These are phyloP conservation scores for Colletotrichum somersetense DNA, from an alignment of 2,329 filamentous ascomycete genomes.

Conservation along the genomic window DNA sequence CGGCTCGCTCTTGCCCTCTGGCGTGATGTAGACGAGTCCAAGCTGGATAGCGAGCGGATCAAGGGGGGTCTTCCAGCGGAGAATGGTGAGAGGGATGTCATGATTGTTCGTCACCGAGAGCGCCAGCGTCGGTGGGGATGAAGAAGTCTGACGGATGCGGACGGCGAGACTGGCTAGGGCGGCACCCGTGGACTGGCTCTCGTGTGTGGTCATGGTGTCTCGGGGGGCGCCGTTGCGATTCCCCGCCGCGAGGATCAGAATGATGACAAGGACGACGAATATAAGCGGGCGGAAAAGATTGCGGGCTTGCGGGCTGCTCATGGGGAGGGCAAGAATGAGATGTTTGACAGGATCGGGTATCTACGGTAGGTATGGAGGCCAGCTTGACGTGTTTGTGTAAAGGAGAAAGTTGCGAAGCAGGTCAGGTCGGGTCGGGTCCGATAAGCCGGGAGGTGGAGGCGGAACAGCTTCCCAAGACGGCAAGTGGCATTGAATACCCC, in stretches of 20 bases:
- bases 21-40: conserved; percentile 57
- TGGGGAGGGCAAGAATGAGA: not conserved
- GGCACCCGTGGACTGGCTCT: conserved; percentile 24
- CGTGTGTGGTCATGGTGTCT: conserved; percentile 28
- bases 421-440: not conserved
- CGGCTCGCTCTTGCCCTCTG: conserved; percentile 49
- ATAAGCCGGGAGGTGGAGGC: not conserved
- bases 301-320: conserved; percentile 15
- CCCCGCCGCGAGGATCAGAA: conserved; percentile 23
- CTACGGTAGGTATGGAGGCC: not conserved
- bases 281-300: conserved; percentile 15
- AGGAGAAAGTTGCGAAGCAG: not conserved
- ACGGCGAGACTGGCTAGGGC: conserved; percentile 48
- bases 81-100: conserved; percentile 54
- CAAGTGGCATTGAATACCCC: conserved; percentile 17
- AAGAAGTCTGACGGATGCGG: conserved; percentile 50
- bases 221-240: conserved; percentile 20
- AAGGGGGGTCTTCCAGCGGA: conserved; percentile 61
- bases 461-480: conserved; percentile 22
- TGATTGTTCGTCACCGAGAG: conserved; percentile 57
- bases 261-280: conserved; percentile 19
- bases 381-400: not conserved
- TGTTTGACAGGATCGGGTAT: not conserved
- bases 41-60: conserved; percentile 57
- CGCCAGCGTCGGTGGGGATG: conserved; percentile 53